Evolutionary conservation across 495 filamentous ascomycete species (phyloP).

Genomic region (Trichoderma orchidacearum): DNA sequence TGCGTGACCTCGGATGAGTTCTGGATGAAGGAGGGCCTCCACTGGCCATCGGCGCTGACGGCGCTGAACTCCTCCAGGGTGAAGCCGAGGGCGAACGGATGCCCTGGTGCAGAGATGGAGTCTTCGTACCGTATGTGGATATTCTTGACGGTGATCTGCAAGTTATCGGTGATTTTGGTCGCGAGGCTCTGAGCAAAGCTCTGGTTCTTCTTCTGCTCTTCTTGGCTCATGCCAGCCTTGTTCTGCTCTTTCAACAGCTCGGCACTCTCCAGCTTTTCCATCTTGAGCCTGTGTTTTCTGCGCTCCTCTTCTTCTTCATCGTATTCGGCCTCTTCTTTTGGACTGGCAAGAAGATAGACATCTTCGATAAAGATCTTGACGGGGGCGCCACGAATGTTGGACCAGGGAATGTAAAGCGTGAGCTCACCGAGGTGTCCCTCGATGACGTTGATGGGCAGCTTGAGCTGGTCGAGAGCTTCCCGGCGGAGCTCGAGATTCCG

Average conservation of each 20-base stretch:
- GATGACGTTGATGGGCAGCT: conserved; percentile 87
- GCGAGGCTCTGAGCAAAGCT: conserved; percentile 90
- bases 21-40: conserved; percentile 90
- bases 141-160: conserved; percentile 94
- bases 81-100: conserved; percentile 84
- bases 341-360: conserved; percentile 87
- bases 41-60: conserved; percentile 84
- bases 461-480: conserved; percentile 92
- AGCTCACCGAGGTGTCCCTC: conserved; percentile 87
- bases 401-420: conserved; percentile 90
- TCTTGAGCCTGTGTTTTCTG: conserved; percentile 74
- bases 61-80: conserved; percentile 93
- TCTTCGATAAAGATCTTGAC: conserved; percentile 92
- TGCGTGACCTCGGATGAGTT: conserved; percentile 69
- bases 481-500: conserved; percentile 80
- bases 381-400: conserved; percentile 83
- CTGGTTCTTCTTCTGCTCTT: conserved; percentile 91
- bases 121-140: conserved; percentile 97
- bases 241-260: conserved; percentile 84
- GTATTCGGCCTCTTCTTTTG: conserved; percentile 86
- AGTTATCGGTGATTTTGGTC: conserved; percentile 93
- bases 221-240: conserved; percentile 81
- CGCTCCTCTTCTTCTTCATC: conserved; percentile 82
- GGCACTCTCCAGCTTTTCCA: conserved; percentile 93
- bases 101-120: conserved; percentile 85